Evolutionary conservation across 495 filamentous ascomycete species (phyloP).

Genomic region (Podospora appendiculata): DNA sequence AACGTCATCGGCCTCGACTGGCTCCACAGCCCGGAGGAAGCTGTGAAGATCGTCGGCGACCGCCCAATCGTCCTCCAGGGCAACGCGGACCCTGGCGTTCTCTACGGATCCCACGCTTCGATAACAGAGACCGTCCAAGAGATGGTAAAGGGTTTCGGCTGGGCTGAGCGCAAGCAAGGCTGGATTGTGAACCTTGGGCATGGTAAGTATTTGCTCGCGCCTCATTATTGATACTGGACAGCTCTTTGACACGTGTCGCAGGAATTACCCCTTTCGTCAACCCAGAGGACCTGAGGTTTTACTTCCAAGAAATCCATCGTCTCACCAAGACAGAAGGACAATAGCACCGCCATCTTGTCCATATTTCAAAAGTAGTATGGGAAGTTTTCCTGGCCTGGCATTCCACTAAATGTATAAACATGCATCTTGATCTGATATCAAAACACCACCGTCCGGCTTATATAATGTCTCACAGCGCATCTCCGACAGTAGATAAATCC

Average conservation of each 20-base stretch:
- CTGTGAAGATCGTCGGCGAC: constrained; percentile 65
- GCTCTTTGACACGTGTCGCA: constrained; percentile 15
- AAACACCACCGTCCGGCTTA: too few relatives aligned
- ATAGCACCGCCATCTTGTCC: not conserved
- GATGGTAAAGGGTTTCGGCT: constrained; percentile 80
- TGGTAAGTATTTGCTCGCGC: constrained; percentile 45
- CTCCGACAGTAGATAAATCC: constrained; percentile 9
- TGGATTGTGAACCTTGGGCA: constrained; percentile 88
- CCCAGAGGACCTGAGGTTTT: constrained; percentile 86
- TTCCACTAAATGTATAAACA: not conserved
- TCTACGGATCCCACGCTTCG: constrained; percentile 75
- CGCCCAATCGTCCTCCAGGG: constrained; percentile 75
- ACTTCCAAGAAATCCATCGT: constrained; percentile 86
- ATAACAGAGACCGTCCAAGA: constrained; percentile 73
- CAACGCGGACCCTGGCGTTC: constrained; percentile 87
- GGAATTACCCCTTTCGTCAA: constrained; percentile 90
- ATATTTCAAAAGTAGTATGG: not conserved
- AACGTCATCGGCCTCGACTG: constrained; percentile 92
- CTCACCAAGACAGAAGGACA: constrained; percentile 31
- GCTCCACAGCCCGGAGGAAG: constrained; percentile 83
- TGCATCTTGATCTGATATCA: not conserved
- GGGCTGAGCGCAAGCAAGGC: constrained; percentile 39
- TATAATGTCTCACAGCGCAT: constrained; percentile 3
- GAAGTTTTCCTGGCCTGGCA: not conserved
- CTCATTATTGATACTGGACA: not conserved